Evolutionary conservation across 148 eudicot genomes (phyloP).

Genomic region (Cornus florida): DNA sequence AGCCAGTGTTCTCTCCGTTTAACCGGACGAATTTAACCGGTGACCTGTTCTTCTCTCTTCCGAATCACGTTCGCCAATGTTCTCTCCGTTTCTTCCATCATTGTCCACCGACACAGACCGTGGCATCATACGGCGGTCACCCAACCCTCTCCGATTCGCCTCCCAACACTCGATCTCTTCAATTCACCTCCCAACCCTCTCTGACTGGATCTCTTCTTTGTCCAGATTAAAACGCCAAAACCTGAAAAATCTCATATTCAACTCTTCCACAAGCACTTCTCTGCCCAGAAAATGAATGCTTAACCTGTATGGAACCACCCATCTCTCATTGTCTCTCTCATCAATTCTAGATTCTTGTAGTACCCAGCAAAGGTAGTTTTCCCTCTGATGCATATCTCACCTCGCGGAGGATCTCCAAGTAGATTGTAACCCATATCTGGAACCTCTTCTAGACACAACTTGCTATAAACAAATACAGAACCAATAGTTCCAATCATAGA

Average conservation of each 20-base stretch:
- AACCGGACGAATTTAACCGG: no score
- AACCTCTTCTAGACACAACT: slow-evolving; percentile 86
- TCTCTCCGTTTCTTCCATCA: no score
- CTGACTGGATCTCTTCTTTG: no score
- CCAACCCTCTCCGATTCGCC: no score
- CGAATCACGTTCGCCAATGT: no score
- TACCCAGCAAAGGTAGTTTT: slow-evolving; percentile 76
- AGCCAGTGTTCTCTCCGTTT: no score
- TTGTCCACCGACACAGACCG: no score
- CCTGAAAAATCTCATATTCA: not conserved
- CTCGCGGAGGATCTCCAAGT: slow-evolving; percentile 74
- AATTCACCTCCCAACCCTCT: no score
- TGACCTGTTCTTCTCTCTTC: no score
- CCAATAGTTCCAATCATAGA: slow-evolving; percentile 84
- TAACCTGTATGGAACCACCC: slow-evolving; percentile 99
- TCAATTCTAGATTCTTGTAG: slow-evolving; percentile 88
- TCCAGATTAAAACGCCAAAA: slow-evolving; percentile 9
- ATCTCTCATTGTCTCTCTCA: slow-evolving; percentile 56
- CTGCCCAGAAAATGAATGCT: not conserved
- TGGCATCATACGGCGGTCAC: no score
- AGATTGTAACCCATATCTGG: slow-evolving; percentile 96
- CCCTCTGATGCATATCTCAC: slow-evolving; percentile 82
- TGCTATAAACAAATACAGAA: slow-evolving; percentile 60
- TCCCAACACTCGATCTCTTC: no score
- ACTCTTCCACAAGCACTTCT: not conserved